phyloP scores from a whole-genome alignment of 495 filamentous ascomycete species.

The Xylaria longipes region DNA sequence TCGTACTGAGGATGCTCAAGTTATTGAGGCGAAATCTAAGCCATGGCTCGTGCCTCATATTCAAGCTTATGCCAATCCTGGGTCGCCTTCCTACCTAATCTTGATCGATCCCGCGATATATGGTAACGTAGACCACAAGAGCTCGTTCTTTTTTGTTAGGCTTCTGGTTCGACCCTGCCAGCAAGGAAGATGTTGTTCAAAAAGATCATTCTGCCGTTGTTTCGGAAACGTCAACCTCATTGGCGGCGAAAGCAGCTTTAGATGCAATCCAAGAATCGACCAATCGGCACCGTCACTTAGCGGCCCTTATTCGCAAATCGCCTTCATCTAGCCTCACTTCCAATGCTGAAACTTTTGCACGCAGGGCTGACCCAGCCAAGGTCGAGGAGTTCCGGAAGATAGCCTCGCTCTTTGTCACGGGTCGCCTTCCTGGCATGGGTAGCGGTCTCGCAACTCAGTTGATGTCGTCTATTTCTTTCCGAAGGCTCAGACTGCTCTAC shows the following conservation, averaged over 20 bases:
- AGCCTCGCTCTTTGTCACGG: not conserved
- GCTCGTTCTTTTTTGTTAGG: not conserved
- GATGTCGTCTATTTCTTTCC: not conserved
- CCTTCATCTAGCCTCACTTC: not conserved
- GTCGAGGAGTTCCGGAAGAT: not conserved
- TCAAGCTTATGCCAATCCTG: not conserved
- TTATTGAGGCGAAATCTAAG: not conserved
- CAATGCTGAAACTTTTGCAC: not conserved
- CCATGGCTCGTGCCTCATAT: not conserved
- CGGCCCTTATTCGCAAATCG: not conserved
- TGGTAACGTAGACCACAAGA: not conserved
- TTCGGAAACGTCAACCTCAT: not conserved
- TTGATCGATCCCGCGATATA: not conserved
- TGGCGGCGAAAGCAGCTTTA: not conserved
- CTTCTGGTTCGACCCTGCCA: not conserved
- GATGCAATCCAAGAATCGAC: not conserved
- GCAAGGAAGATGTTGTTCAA: not conserved
- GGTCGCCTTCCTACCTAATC: not conserved
- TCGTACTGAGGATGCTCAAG: not conserved
- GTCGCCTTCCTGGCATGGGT: not conserved
- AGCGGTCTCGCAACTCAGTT: not conserved
- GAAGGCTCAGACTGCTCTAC: not conserved
- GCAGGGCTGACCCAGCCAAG: not conserved
- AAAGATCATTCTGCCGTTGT: not conserved
- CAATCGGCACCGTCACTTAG: not conserved